Evolutionary conservation across 495 filamentous ascomycete species (phyloP), one percentile per base, ranked within the genome.

Genomic region (Talaromyces trachyspermus): DNA sequence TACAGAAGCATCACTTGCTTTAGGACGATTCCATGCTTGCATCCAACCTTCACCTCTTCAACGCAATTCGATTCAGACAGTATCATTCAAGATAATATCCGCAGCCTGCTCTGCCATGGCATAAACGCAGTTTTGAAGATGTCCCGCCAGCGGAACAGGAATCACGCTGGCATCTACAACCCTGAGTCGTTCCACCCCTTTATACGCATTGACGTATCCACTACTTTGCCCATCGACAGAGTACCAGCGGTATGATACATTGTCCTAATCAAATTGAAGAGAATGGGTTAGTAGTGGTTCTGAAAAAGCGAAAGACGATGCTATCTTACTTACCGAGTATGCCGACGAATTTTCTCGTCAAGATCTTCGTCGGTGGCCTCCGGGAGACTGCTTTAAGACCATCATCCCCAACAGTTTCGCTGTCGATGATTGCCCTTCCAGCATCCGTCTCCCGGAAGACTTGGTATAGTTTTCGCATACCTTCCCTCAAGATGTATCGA

Each of bases 81-180:
- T 36, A 14, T 41, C 5, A 14, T 41, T 30, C 38, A 41, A 15
- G n/a, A 24, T 24, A 2, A 41, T 24, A 24, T 41, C 19, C 12
- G 37, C 19, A 24, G 20, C 55, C 23, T 62, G 50, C 25, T 73
- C 63, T 11, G 66, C 66, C 26, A 68, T 43, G 15, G 69, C 65
- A 59, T 66, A 70, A 3, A 59, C 18, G 18, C 37, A 41, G 2
- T 41, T 41, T 47, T 70, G 66, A 0, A 60, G 64, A 49, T 70
- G 68, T 14, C 63, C 64, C 30, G 65, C 70, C 5, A 64, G 56
- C 48, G 83, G 46, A 17, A 84, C 54, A 5, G 82, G 83, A 23
- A 83, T 65, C 29, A 82, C 73, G 50, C 79, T 83, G 64, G 79
- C 76, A 65, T 86, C 83, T 2, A 73, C 79, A 6, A 85, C 69